Conservation (phyloP, 2,329 filamentous ascomycete species). For the Phaeosphaeriaceae sp. region DNA sequence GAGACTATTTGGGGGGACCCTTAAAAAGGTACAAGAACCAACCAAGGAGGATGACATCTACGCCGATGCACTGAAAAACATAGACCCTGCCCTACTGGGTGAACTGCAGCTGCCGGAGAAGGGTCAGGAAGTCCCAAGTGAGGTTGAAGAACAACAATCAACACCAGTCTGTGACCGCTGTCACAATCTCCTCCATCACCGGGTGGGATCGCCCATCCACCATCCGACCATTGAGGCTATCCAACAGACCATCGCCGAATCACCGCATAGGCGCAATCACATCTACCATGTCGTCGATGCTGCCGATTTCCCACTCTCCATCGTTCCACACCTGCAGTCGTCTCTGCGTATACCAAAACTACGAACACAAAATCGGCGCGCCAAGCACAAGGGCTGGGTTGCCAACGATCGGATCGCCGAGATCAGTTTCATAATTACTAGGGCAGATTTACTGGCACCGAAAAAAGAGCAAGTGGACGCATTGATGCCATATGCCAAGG, state of each 20-base stretch:
- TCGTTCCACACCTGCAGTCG: slow-evolving; percentile 77
- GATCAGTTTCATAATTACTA: slow-evolving; percentile 88
- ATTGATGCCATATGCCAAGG: slow-evolving; percentile 83
- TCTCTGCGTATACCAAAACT: slow-evolving; percentile 74
- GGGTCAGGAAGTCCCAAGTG: slow-evolving; percentile 13
- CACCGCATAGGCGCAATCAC: slow-evolving; percentile 88
- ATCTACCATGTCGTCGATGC: slow-evolving; percentile 96
- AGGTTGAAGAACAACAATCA: slow-evolving; percentile 8
- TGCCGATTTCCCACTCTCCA: slow-evolving; percentile 94
- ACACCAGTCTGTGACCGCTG: slow-evolving; percentile 83
- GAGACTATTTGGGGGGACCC: slow-evolving; percentile 43
- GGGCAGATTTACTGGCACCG: slow-evolving; percentile 84
- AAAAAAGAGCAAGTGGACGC: slow-evolving; percentile 82
- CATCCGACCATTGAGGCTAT: slow-evolving; percentile 84
- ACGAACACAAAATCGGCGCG: slow-evolving; percentile 80
- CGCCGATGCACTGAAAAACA: slow-evolving; percentile 41
- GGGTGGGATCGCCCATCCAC: slow-evolving; percentile 71
- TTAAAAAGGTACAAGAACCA: slow-evolving; percentile 22
- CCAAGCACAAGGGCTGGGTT: slow-evolving; percentile 69
- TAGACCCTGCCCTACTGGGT: slow-evolving; percentile 33
- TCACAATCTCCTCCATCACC: slow-evolving; percentile 80
- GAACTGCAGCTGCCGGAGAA: slow-evolving; percentile 39
- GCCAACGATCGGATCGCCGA: slow-evolving; percentile 71
- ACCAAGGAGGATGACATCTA: slow-evolving; percentile 47
- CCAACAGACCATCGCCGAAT: slow-evolving; percentile 83